A percentile compares a stretch with the other conserved stretches of the same genome.
These are phyloP conservation scores for Dillenia suffruticosa DNA, from an alignment of 164 flowering plant genomes.

Conservation along the genomic window DNA sequence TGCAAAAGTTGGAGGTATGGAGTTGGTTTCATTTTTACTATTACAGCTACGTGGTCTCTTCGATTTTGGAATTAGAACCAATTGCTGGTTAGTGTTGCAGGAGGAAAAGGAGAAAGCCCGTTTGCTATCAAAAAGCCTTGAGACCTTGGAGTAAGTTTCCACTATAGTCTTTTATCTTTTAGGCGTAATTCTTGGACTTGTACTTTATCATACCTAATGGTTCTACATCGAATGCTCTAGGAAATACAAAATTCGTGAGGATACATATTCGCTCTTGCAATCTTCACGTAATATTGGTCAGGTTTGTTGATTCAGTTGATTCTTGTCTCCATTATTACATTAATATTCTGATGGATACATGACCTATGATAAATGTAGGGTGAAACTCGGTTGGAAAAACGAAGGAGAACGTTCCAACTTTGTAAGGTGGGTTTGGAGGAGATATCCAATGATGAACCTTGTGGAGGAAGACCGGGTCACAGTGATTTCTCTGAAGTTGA, in stretches of 20 bases:
- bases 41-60: background rate
- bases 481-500: constrained; percentile 21
- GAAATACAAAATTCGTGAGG: constrained; percentile 65
- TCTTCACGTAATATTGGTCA: constrained; percentile 67
- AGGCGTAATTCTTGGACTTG: too few species aligned
- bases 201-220: background rate
- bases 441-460: constrained; percentile 29
- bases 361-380: constrained; percentile 28
- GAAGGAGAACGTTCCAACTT: constrained; percentile 51
- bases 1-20: constrained; percentile 70
- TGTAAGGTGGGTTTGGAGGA: constrained; percentile 63
- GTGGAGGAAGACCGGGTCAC: constrained; percentile 20
- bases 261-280: constrained; percentile 46
- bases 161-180: too few species aligned
- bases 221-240: constrained; percentile 23
- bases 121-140: constrained; percentile 43
- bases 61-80: background rate
- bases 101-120: constrained; percentile 58
- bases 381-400: constrained; percentile 69
- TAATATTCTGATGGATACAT: background rate
- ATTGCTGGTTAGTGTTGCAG: constrained; percentile 26
- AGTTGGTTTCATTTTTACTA: background rate
- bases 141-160: constrained; percentile 54
- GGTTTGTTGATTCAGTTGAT: constrained; percentile 37
- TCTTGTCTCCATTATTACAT: background rate